Evolutionary conservation across 2,329 filamentous ascomycete species (phyloP).

Genomic region (Fusarium sp.): DNA sequence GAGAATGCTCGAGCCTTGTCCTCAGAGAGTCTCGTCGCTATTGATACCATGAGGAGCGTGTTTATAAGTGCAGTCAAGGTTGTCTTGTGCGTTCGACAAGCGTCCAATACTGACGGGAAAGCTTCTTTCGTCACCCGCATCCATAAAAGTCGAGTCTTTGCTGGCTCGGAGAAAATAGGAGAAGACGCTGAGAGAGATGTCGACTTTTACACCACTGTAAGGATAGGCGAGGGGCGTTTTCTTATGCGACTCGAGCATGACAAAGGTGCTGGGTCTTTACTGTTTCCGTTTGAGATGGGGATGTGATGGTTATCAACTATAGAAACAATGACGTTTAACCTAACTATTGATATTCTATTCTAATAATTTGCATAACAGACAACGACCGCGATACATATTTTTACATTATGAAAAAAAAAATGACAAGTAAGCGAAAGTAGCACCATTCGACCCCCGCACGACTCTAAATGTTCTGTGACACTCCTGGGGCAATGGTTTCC

Average conservation of each 20-base stretch:
- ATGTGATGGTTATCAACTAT: rapidly evolving
- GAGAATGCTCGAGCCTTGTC: not conserved
- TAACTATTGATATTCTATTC: no score
- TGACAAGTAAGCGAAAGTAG: no score
- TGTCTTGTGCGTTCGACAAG: not conserved
- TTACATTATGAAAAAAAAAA: rapidly evolving
- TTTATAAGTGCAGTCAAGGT: not conserved
- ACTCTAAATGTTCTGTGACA: not conserved
- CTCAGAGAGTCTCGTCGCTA: not conserved
- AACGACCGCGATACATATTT: no score
- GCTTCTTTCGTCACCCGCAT: not conserved
- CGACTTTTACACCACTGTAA: not conserved
- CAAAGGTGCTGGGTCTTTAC: not conserved
- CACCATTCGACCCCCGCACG: rapidly evolving
- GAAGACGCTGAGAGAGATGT: not conserved
- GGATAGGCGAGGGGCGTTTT: not conserved
- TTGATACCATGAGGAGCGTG: not conserved
- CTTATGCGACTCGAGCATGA: not conserved
- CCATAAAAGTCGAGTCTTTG: not conserved
- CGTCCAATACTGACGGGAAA: not conserved
- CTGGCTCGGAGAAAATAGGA: not conserved
- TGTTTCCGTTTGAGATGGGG: not conserved
- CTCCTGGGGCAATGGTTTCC: constrained; percentile 37
- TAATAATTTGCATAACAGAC: rapidly evolving
- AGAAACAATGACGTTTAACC: no score